phyloP scores from a whole-genome alignment of 768 basidiomycete genomes.

The Tephrocybe sp. region DNA sequence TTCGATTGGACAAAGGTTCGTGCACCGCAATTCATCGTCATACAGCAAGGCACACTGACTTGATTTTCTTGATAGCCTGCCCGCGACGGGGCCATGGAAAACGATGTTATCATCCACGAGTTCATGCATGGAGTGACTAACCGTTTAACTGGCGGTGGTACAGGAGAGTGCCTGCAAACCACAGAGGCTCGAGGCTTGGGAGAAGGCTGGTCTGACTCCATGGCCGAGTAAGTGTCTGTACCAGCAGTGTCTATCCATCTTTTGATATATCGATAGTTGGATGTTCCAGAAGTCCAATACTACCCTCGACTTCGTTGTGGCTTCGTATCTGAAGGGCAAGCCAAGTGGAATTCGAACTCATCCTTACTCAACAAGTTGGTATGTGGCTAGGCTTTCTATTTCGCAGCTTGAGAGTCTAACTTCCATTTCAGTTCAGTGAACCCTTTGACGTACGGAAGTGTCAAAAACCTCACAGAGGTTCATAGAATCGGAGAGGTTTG shows the following conservation, averaged over 20 bases:
- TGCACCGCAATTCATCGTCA: not conserved
- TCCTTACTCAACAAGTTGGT: constrained; percentile 42
- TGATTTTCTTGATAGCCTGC: constrained; percentile 24
- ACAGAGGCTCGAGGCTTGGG: constrained; percentile 59
- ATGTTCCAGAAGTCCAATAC: constrained; percentile 28
- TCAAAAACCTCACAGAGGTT: constrained; percentile 30
- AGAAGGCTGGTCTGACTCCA: constrained; percentile 47
- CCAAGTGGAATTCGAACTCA: constrained; percentile 45
- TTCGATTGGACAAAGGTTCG: constrained; percentile 16
- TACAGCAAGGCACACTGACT: not conserved
- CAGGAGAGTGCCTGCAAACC: constrained; percentile 48
- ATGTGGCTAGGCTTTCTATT: constrained; percentile 9
- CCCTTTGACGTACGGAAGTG: constrained; percentile 32
- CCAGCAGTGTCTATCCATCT: not conserved
- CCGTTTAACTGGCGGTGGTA: constrained; percentile 46
- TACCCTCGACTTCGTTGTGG: constrained; percentile 31
- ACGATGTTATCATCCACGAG: constrained; percentile 38
- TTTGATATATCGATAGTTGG: constrained; percentile 20
- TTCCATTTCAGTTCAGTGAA: constrained; percentile 21
- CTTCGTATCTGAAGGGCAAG: constrained; percentile 44
- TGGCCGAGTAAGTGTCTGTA: constrained; percentile 24
- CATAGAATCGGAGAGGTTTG: constrained; percentile 45
- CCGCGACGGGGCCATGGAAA: constrained; percentile 51
- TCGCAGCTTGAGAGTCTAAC: constrained; percentile 25
- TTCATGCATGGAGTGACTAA: constrained; percentile 41